Base-by-base conservation (phyloP, 495 filamentous ascomycete genomes). In the Bryoglossum gracile region DNA sequence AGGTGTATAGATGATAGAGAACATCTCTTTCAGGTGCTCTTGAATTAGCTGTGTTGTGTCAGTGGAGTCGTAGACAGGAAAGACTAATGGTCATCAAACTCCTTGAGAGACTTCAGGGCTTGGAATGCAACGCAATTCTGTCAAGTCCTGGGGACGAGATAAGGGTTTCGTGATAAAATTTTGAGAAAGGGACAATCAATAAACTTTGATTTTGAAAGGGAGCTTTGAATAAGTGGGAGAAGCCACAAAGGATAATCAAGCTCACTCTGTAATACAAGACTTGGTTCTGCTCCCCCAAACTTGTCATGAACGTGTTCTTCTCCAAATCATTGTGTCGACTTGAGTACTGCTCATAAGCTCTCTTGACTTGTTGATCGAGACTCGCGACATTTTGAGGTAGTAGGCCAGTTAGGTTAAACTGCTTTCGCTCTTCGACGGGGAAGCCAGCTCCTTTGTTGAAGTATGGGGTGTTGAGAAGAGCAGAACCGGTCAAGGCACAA, bases 361-460 rank as follows among this genome's bases (percentile, higher is more conserved):
- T 75, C 42, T 78, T 61, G 11, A 81, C 80, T 57, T 94, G 89
- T 51, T 88, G 81, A 10, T 90, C 82, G n/a, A 94, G 72, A 0
- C 82, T 86, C 56, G 90, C 85, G 11, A 88, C 66, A 59, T 80
- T 76, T 8, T 72, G 71, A 0, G 89, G 89, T 2, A 95, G 66
- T 14, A 90, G 64, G 3, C 87, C 85, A 17, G 81, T 70, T 1
- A 94, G 73, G 11, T 74, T 73, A 65, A 95, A 94, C 3, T 72
- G 66, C 13, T 68, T 62, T 3, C 89, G 74, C 53, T 95, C 89
- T 25, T 84, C 62, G 0, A 65, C 50, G 0, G 87, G 72, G 56
- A 89, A 89, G 1, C 79, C 87, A 0, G 85, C 86, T 11, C 87
- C 89, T 65, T 90, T 92, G 68, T 94, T 94, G 69, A 86, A 86